Base-by-base conservation (phyloP, 2,329 filamentous ascomycete species). In the Claviceps capensis region DNA sequence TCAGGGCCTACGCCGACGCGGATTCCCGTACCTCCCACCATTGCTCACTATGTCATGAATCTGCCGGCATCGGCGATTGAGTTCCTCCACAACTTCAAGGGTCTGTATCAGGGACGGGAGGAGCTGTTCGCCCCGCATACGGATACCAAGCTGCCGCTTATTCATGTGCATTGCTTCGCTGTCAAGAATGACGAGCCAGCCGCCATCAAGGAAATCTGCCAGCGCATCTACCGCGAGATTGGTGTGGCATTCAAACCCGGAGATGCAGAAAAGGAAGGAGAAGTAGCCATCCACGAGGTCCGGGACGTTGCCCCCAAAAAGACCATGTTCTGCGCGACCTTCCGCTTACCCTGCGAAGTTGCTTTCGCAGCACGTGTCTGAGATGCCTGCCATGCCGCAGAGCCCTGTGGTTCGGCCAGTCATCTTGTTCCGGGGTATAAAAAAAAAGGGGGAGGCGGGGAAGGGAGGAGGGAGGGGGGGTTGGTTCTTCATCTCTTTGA, bases 41-140 rank as follows among this genome's bases (percentile, higher is more conserved):
- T 97, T 64, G 78, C 82, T n/a, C 93, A 97, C 71, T 98, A 90
- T 66, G 86, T 97, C 58, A 96, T 98, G 88, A 98, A 98, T 69
- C 83, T 98, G 16, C 93, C 93, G 0, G 93, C 90, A 1, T 86
- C 82, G 1, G 91, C 93, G 1, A 83, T 93, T 54, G 83, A 86
- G 53, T 98, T 98, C 65, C 75, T 96, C 22, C 72, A 74, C 52
- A 68, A 69, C 60, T 71, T 62, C 59, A 79, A 82, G 19, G 91
- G 93, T 4, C 68, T 95, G 16, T 97, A 96, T 64, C 70, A 78
- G n/a, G 82, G 82, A 3, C 75, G 80, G 23, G 82, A 89, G 64
- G 56, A 67, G 1, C 72, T 88, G 1, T 90, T 91, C 59, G 63
- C 69, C 30, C 80, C 82, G 1, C 66, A 78, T 53, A 84, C 79